Conservation (phyloP, 495 filamentous ascomycete genomes). For the Aspergillus avenaceus region DNA sequence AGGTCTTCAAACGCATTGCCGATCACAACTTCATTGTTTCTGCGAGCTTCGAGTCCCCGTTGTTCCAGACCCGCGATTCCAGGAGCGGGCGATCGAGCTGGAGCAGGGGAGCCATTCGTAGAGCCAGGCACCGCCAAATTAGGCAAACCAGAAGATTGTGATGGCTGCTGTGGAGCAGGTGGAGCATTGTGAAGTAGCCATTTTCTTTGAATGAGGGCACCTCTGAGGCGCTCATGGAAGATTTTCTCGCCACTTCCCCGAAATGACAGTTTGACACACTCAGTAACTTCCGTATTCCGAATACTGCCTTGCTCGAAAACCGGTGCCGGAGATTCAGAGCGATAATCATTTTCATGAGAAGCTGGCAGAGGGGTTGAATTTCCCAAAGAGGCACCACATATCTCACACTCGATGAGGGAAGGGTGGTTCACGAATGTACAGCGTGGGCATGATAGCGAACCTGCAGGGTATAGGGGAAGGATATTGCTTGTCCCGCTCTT, state of each 20-base stretch:
- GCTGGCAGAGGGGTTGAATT: conserved; percentile 17
- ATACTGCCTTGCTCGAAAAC: conserved; percentile 39
- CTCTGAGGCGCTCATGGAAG: conserved; percentile 85
- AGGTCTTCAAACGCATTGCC: conserved; percentile 95
- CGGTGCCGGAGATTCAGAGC: conserved; percentile 78
- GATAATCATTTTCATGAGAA: conserved; percentile 26
- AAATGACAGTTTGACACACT: conserved; percentile 89
- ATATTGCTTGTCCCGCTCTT: conserved; percentile 6
- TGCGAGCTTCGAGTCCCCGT: conserved; percentile 73
- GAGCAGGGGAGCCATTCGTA: conserved; percentile 17
- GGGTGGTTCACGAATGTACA: conserved; percentile 96
- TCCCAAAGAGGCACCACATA: conserved; percentile 75
- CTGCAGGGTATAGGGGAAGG: neutral
- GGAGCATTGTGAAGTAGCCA: conserved; percentile 93
- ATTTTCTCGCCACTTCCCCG: conserved; percentile 82
- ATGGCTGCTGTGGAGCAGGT: conserved; percentile 70
- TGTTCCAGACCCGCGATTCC: conserved; percentile 92
- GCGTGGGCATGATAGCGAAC: conserved; percentile 61
- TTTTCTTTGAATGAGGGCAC: conserved; percentile 85
- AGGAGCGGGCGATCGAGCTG: conserved; percentile 56
- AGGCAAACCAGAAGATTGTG: conserved; percentile 27
- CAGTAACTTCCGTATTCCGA: conserved; percentile 53
- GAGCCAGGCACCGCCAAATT: conserved; percentile 16
- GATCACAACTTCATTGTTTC: conserved; percentile 89
- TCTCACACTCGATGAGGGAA: conserved; percentile 79